Percentiles rank a stretch among this genome's conserved stretches.
phyloP scores from a whole-genome alignment of 1,284 basidiomycete genomes.

The Melampsora larici-populina region DNA sequence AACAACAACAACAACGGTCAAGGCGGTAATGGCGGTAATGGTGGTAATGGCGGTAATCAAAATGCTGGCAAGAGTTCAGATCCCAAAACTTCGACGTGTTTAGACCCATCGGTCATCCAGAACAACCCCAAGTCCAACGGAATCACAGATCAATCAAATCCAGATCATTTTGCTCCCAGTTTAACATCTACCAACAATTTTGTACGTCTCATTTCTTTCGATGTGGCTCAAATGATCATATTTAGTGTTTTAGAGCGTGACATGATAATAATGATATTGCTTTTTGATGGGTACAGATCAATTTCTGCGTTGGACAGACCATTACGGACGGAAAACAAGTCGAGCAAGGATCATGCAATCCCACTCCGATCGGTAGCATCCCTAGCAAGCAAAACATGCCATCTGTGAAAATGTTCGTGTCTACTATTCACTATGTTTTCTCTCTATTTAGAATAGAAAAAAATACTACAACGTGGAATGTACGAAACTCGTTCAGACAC shows the following conservation, averaged over 20 bases:
- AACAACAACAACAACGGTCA: neutral
- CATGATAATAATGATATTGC: neutral
- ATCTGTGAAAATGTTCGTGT: slow-evolving; percentile 33
- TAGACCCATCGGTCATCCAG: slow-evolving; percentile 30
- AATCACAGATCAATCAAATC: slow-evolving; percentile 14
- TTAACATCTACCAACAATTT: slow-evolving; percentile 36
- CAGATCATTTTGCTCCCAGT: slow-evolving; percentile 13
- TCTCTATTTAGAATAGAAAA: neutral
- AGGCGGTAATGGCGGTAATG: neutral
- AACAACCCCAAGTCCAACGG: slow-evolving; percentile 13
- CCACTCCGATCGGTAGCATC: slow-evolving; percentile 35
- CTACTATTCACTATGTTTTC: neutral
- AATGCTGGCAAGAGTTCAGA: neutral
- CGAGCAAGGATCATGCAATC: slow-evolving; percentile 32
- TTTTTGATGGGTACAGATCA: neutral
- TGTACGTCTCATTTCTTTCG: slow-evolving; percentile 10
- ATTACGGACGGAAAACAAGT: slow-evolving; percentile 32
- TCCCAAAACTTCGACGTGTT: slow-evolving; percentile 17
- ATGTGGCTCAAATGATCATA: neutral
- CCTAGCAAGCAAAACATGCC: slow-evolving; percentile 31
- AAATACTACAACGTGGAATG: neutral
- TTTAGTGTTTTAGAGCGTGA: too few species aligned
- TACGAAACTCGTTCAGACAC: neutral
- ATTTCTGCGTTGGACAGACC: slow-evolving; percentile 23
- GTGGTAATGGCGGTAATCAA: neutral